These are phyloP conservation scores for Astragalus glycyphyllos DNA, from an alignment of 306 rosid species.

Conservation along the genomic window DNA sequence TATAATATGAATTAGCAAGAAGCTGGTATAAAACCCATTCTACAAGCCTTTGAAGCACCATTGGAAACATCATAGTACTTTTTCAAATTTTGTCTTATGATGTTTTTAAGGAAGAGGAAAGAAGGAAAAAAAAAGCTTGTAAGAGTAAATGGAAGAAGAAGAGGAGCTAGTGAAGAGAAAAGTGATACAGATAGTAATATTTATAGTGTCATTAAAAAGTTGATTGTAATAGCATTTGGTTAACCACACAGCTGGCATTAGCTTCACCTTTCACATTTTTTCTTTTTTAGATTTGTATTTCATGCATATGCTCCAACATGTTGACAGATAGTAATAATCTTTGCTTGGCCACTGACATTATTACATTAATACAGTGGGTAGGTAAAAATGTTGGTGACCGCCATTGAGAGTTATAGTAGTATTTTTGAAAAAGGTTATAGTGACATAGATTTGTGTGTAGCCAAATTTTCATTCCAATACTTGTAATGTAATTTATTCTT, in stretches of 20 bases:
- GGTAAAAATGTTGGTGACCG: constrained; percentile 79
- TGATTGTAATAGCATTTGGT: constrained; percentile 57
- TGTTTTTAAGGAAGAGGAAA: background rate
- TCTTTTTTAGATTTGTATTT: background rate
- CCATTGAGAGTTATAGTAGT: background rate
- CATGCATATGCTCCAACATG: constrained; percentile 46
- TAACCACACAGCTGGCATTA: constrained; percentile 71
- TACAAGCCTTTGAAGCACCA: constrained; percentile 57
- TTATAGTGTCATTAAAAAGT: constrained; percentile 57
- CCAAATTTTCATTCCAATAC: background rate
- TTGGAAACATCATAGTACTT: constrained; percentile 54
- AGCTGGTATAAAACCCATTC: constrained; percentile 67
- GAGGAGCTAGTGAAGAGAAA: constrained; percentile 37
- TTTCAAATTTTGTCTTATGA: background rate
- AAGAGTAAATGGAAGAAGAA: constrained; percentile 13
- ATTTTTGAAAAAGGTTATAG: background rate
- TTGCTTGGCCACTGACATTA: constrained; percentile 35
- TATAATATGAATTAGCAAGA: constrained; percentile 66
- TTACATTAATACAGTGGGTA: constrained; percentile 33
- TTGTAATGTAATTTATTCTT: constrained; percentile 8
- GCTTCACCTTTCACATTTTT: constrained; percentile 38
- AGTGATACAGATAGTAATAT: constrained; percentile 44
- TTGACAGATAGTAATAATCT: constrained; percentile 28
- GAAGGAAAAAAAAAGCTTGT: background rate
- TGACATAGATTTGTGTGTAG: constrained; percentile 40